These are phyloP conservation scores for Isatis tinctoria DNA, from an alignment of 345 rosid species.

Conservation along the genomic window DNA sequence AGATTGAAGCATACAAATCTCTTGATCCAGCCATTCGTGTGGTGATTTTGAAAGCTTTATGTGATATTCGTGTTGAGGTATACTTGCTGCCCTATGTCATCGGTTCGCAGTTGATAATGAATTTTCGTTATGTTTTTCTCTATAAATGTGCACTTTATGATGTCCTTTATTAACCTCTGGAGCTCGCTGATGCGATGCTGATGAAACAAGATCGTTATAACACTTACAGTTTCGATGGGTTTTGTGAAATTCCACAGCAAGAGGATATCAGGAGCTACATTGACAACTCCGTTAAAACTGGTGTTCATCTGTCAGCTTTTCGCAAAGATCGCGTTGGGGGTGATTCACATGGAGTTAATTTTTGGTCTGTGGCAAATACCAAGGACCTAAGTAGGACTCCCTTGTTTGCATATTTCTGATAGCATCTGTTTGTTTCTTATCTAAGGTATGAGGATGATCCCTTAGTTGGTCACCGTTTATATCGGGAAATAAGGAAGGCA, in stretches of 20 bases:
- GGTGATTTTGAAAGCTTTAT: conserved; percentile 90
- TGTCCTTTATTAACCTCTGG: conserved; percentile 3
- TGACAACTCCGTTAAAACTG: conserved; percentile 84
- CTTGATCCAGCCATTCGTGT: conserved; percentile 96
- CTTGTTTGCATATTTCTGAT: conserved; percentile 15
- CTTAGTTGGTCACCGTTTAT: conserved; percentile 84
- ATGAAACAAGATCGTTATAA: background rate
- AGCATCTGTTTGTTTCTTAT: conserved; percentile 30
- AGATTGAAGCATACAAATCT: conserved; percentile 70
- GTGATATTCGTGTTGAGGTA: conserved; percentile 99
- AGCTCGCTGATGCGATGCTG: conserved; percentile 59
- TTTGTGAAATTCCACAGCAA: conserved; percentile 61
- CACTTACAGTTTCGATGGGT: background rate
- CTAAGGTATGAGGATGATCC: conserved; percentile 96
- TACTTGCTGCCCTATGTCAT: background rate
- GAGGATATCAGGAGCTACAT: conserved; percentile 90
- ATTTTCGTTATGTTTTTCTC: background rate
- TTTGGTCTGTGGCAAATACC: conserved; percentile 50
- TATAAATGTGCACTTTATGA: background rate
- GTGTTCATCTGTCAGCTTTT: conserved; percentile 71
- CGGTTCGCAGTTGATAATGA: background rate
- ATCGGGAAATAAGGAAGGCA: conserved; percentile 85
- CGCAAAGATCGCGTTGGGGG: conserved; percentile 97
- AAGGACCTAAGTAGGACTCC: background rate
- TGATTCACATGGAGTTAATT: conserved; percentile 88